These are phyloP conservation scores for Rhodosporidiobolus odoratus DNA, from an alignment of 768 basidiomycete species.

Conservation along the genomic window DNA sequence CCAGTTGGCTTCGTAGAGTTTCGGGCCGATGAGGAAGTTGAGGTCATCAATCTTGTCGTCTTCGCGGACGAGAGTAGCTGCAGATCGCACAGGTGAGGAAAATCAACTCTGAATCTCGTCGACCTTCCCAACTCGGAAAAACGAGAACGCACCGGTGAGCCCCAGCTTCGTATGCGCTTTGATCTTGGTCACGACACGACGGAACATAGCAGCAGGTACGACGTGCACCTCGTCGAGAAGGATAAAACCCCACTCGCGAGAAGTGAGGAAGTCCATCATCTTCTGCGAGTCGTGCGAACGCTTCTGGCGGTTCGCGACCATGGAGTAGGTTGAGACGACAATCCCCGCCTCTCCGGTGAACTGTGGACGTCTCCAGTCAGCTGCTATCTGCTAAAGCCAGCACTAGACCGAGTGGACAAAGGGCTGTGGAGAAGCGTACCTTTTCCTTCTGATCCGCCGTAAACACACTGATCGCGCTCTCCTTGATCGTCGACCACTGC, in stretches of 20 bases:
- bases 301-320: slow-evolving; percentile 98
- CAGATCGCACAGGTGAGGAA: background rate
- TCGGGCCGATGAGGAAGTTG: slow-evolving; percentile 99
- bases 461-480: slow-evolving; percentile 92
- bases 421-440: slow-evolving; percentile 50
- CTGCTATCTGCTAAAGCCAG: too few relatives aligned
- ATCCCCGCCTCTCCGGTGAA: slow-evolving; percentile 97
- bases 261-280: slow-evolving; percentile 99
- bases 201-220: slow-evolving; percentile 97
- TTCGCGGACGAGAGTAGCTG: slow-evolving; percentile 95
- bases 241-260: slow-evolving; percentile 99
- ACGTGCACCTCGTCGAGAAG: slow-evolving; percentile 97
- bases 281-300: slow-evolving; percentile 98
- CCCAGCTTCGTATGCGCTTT: slow-evolving; percentile 98
- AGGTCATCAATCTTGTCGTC: slow-evolving; percentile 98
- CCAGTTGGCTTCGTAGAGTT: slow-evolving; percentile 99
- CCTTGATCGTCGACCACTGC: slow-evolving; percentile 97
- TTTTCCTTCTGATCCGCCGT: slow-evolving; percentile 96
- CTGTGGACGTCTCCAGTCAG: slow-evolving; percentile 48
- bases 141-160: slow-evolving; percentile 65
- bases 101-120: background rate
- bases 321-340: slow-evolving; percentile 97
- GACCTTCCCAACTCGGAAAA: background rate
- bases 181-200: slow-evolving; percentile 93
- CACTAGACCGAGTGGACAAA: background rate